Conservation (phyloP, 2,329 filamentous ascomycete genomes). For the Fusarium sacchari region DNA sequence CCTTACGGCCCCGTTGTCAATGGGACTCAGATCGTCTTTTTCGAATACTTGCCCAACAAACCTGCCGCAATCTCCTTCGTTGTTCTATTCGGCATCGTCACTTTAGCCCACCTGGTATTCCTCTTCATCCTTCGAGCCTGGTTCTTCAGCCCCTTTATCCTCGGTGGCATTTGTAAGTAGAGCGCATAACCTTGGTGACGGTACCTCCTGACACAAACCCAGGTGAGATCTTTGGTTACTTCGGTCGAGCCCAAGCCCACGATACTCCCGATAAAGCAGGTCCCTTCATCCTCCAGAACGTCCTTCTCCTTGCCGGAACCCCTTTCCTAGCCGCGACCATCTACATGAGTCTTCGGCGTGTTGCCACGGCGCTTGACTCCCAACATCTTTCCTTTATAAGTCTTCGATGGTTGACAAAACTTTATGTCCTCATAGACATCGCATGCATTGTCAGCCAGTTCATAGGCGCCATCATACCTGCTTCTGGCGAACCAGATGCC, state of each 20-base stretch:
- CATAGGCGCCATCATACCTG: constrained; percentile 16
- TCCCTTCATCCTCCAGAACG: not conserved
- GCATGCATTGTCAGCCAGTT: constrained; percentile 7
- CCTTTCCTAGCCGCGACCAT: constrained; percentile 23
- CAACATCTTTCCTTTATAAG: constrained; percentile 4
- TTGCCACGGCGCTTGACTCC: constrained; percentile 1
- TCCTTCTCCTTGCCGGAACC: constrained; percentile 12
- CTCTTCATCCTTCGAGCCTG: constrained; percentile 5
- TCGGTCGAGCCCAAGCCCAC: not conserved
- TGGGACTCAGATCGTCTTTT: constrained; percentile 16
- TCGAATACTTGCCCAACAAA: constrained; percentile 11
- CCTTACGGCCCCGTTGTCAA: constrained; percentile 5
- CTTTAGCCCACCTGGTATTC: not conserved
- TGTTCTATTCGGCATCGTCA: not conserved
- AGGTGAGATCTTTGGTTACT: constrained; percentile 16
- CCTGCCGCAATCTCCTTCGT: not conserved
- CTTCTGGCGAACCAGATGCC: constrained; percentile 2
- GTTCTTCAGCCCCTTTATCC: constrained; percentile 18
- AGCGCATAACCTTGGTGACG: accelerated
- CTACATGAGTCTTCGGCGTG: constrained; percentile 16
- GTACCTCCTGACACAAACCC: accelerated
- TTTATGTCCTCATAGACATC: not conserved
- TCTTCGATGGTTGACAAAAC: constrained; percentile 8
- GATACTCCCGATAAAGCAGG: not conserved
- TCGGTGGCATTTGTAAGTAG: constrained; percentile 12